These are phyloP conservation scores for Pugionium cornutum DNA, from an alignment of 345 rosid genomes.

Conservation along the genomic window DNA sequence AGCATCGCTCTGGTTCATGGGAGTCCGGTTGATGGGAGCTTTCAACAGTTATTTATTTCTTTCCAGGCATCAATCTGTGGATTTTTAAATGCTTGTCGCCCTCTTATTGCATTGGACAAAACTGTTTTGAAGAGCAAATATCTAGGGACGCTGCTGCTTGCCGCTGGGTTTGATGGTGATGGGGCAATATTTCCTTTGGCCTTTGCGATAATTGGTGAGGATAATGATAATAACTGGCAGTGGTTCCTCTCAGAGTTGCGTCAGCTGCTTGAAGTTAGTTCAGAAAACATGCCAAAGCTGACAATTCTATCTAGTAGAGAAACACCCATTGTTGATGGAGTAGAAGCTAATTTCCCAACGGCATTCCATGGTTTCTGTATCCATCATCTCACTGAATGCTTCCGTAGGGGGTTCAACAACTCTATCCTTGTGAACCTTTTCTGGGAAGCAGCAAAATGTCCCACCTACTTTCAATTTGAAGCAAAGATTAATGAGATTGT, in stretches of 20 bases:
- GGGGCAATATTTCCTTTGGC: constrained; percentile 91
- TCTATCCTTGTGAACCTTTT: constrained; percentile 78
- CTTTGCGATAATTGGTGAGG: constrained; percentile 82
- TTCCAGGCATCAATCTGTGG: constrained; percentile 95
- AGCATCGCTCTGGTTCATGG: constrained; percentile 90
- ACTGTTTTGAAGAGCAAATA: constrained; percentile 79
- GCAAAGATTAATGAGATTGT: constrained; percentile 73
- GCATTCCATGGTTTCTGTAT: constrained; percentile 94
- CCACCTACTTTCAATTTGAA: constrained; percentile 70
- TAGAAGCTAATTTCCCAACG: constrained; percentile 82
- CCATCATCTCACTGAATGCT: constrained; percentile 79
- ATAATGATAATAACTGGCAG: constrained; percentile 86
- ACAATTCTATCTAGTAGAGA: constrained; percentile 84
- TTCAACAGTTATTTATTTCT: constrained; percentile 88
- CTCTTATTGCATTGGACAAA: constrained; percentile 81
- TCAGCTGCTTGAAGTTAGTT: constrained; percentile 73
- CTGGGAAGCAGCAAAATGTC: constrained; percentile 90
- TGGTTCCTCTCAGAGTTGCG: constrained; percentile 96
- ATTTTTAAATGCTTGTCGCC: constrained; percentile 86
- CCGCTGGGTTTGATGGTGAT: constrained; percentile 92
- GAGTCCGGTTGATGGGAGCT: constrained; percentile 63
- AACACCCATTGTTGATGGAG: constrained; percentile 73
- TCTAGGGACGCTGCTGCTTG: constrained; percentile 88
- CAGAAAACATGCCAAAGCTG: constrained; percentile 93
- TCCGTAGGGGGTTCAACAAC: constrained; percentile 72